These are phyloP conservation scores for Phytopythium mirpurense DNA, from an alignment of 352 stramenopile genomes.

Conservation along the genomic window DNA sequence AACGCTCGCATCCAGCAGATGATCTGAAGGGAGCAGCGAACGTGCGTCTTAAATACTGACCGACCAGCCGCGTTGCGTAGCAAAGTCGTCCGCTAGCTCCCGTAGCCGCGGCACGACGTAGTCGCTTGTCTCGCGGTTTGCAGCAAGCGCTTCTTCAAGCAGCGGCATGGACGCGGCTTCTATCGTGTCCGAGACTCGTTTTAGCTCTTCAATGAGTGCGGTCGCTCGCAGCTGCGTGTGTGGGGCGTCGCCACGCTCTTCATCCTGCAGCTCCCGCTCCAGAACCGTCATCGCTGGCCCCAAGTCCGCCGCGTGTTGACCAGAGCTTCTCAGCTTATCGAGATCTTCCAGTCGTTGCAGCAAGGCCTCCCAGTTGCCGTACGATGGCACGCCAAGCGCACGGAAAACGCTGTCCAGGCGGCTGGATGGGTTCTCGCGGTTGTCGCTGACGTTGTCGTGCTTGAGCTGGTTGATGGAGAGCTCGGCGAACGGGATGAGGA, in stretches of 20 bases:
- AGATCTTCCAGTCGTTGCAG: slow-evolving; percentile 9
- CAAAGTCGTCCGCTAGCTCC: slow-evolving; percentile 23
- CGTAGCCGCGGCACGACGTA: slow-evolving; percentile 17
- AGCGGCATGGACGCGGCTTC: slow-evolving; percentile 11
- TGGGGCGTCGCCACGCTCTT: slow-evolving; percentile 12
- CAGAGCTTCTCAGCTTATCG: neutral
- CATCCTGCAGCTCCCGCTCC: slow-evolving; percentile 14
- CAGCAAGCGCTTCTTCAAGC: slow-evolving; percentile 20
- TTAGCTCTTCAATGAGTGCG: slow-evolving; percentile 13
- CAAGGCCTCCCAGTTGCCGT: slow-evolving; percentile 21
- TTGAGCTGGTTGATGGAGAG: slow-evolving; percentile 35
- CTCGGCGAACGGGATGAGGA: slow-evolving; percentile 21
- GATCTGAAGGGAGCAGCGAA: slow-evolving; percentile 10
- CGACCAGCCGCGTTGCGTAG: slow-evolving; percentile 24
- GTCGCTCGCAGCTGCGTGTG: slow-evolving; percentile 6
- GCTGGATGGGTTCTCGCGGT: neutral
- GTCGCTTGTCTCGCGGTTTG: slow-evolving; percentile 18
- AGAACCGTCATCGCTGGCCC: slow-evolving; percentile 1
- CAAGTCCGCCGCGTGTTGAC: neutral
- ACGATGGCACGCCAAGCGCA: slow-evolving; percentile 13
- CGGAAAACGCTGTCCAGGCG: slow-evolving; percentile 13
- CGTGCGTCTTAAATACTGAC: slow-evolving; percentile 3
- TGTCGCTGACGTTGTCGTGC: neutral
- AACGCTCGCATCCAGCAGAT: slow-evolving; percentile 41
- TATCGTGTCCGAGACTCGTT: slow-evolving; percentile 10